Evolutionary conservation across 306 rosid genomes (phyloP).

Genomic region (Fragaria iinumae): DNA sequence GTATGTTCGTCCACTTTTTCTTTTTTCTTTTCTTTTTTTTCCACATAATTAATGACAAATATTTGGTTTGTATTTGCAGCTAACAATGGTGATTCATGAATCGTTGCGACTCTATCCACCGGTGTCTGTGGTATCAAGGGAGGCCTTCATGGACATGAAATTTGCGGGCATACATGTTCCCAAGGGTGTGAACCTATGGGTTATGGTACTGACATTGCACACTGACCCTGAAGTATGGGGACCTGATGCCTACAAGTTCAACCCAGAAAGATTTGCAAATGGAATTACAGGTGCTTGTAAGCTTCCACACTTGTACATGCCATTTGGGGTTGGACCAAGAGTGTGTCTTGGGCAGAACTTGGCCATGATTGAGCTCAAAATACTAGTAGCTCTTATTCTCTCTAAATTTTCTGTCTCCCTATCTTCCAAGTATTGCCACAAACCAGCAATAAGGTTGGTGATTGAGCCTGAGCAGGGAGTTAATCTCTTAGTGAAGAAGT

Average conservation of each 20-base stretch:
- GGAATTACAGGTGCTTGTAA: constrained; percentile 28
- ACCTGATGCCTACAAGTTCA: constrained; percentile 19
- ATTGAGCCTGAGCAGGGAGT: constrained; percentile 10
- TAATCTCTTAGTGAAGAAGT: constrained; percentile 5
- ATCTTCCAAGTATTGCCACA: constrained; percentile 6
- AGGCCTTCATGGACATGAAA: constrained; percentile 21
- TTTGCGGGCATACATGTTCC: constrained; percentile 14
- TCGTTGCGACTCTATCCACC: constrained; percentile 26
- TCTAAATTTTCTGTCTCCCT: constrained; percentile 1
- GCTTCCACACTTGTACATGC: constrained; percentile 29
- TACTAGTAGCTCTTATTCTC: constrained; percentile 9
- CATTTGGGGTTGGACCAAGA: constrained; percentile 26
- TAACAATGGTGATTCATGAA: constrained; percentile 33
- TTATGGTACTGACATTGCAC: constrained; percentile 1
- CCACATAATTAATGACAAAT: background rate
- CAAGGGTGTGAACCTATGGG: constrained; percentile 27
- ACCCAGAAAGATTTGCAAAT: constrained; percentile 25
- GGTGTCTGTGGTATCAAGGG: constrained; percentile 24
- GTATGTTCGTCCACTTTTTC: background rate
- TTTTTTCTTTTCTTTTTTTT: background rate
- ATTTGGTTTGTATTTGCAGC: constrained; percentile 6
- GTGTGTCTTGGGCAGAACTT: constrained; percentile 22
- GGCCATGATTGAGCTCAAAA: constrained; percentile 23
- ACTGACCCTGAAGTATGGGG: constrained; percentile 31
- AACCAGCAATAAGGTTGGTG: constrained; percentile 8